Evolutionary conservation across 192 early-diverging fungal species (phyloP), one percentile per base, ranked within the genome.

Genomic region (Backusella psychrophila): DNA sequence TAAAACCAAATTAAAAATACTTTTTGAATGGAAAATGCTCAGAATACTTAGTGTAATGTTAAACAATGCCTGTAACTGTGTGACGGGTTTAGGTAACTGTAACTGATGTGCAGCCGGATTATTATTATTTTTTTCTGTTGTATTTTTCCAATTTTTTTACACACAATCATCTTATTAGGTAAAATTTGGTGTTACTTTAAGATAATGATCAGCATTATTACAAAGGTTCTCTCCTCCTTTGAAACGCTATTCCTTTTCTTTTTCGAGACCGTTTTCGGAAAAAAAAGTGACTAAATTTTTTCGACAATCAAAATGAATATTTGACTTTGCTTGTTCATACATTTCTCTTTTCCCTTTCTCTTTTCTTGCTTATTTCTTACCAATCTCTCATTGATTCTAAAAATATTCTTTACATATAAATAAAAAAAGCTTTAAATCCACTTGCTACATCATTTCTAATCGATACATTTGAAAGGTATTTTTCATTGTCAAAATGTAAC

Each of bases 201-300:
- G 56, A 63, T 63, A 63, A 29, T 29, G 29, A 63, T 63, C 56
- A 63, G 56, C 21, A 63, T 63, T n/a, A 63, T 29, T 63, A 63
- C n/a, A 63, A 23, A 63, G 26, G 12, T 29, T 29, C 26, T 63
- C 56, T 63, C 21, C 9, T 21, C 26, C 9, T 63, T 63, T 63
- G 21, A 63, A 63, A 63, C 26, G 23, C 56, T 26, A 29, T 63
- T 63, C 56, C 56, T 63, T 63, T 63, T 63, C 56, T 26, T 29
- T 56, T 63, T 63, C 23, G 56, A 12, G 9, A n/a, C 56, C 26
- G 56, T 23, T 23, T 63, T 63, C 12, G 56, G 56, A 29, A 63
- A 63, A 63, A 59, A 63, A 63, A 29, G 56, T 63, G 56, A 63
- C 56, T 63, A 63, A 63, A 63, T 63, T 63, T 29, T 59, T 63